Evolutionary conservation across 352 stramenopile genomes (phyloP), one percentile per base, ranked within the genome.

Genomic region (Phytophthora palmivora): DNA sequence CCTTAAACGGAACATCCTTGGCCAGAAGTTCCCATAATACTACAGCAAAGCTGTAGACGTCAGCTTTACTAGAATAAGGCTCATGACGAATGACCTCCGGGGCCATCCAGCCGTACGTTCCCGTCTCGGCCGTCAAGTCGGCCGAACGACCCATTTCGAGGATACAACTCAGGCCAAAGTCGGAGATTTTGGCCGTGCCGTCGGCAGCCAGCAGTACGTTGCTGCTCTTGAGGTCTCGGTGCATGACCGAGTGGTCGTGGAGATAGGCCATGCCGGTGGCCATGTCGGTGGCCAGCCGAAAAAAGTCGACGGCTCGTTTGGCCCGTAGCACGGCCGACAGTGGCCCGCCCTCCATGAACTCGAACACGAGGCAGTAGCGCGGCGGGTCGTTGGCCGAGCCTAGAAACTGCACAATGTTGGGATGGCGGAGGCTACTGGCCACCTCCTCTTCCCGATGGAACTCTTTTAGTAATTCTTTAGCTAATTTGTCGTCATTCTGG

Each of bases 221-320:
- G 44, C 93, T 92, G 32, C 91, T 92, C 72, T 97, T 97, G 26
- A 98, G 78, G 73, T 98, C 92, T 47, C 92, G 84, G 66, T 98
- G 92, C 62, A 98, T 82, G 15, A 97, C 82, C 22, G 89, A 94
- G 62, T 83, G 77, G 47, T 91, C 65, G 57, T 98, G 91, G 56
- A 94, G 82, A 63, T 98, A 97, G 24, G 83, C 81, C 87, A 98
- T 90, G 9, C 88, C 87, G 36, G 69, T 72, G 14, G 74, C 79
- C 53, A 89, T 83, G 37, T 89, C 79, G 0, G 47, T 74, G n/a
- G 74, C 77, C 22, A 89, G 58, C 6, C 70, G 69, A 54, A 89
- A 89, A 39, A 87, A 87, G 46, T 89, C 75, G 21, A 89, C 0
- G 59, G 47, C 8, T 63, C 66, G 15, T 14, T 51, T 60, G 60